These are phyloP conservation scores for Colletotrichum sp. DNA, from an alignment of 2,329 filamentous ascomycete species.

Conservation along the genomic window DNA sequence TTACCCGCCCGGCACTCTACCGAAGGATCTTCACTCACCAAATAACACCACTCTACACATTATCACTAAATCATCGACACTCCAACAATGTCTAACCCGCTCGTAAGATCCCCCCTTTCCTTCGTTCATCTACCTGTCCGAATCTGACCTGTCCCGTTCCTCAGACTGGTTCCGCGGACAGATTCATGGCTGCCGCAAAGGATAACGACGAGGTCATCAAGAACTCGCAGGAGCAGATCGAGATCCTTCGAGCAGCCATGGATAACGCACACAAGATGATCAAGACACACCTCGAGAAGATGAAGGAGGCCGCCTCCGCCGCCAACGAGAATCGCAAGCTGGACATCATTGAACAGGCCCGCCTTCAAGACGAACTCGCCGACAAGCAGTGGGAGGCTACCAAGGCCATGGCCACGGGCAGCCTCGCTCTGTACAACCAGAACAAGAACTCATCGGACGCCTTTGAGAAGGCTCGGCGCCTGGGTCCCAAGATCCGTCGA, in stretches of 20 bases:
- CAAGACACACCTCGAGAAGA: not conserved
- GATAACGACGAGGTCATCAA: not conserved
- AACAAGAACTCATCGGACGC: not conserved
- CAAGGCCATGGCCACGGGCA: not conserved
- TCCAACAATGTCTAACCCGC: not conserved
- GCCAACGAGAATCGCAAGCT: not conserved
- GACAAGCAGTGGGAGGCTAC: not conserved
- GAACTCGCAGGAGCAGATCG: fast-evolving
- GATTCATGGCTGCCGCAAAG: fast-evolving
- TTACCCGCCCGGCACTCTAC: too few relatives aligned
- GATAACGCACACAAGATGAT: not conserved
- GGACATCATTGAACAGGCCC: not conserved
- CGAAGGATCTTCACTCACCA: not conserved
- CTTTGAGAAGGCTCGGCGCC: not conserved
- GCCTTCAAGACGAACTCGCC: not conserved
- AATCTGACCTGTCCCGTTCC: not conserved
- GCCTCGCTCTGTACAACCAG: not conserved
- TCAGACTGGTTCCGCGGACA: too few relatives aligned
- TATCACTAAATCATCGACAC: not conserved
- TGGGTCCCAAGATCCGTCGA: not conserved
- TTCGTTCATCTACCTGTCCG: not conserved
- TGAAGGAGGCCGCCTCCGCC: not conserved
- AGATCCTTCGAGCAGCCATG: fast-evolving
- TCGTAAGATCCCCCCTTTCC: not conserved
- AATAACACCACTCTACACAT: too few relatives aligned